Evolutionary conservation across 345 rosid species (phyloP).

Genomic region (Hibiscus syriacus): DNA sequence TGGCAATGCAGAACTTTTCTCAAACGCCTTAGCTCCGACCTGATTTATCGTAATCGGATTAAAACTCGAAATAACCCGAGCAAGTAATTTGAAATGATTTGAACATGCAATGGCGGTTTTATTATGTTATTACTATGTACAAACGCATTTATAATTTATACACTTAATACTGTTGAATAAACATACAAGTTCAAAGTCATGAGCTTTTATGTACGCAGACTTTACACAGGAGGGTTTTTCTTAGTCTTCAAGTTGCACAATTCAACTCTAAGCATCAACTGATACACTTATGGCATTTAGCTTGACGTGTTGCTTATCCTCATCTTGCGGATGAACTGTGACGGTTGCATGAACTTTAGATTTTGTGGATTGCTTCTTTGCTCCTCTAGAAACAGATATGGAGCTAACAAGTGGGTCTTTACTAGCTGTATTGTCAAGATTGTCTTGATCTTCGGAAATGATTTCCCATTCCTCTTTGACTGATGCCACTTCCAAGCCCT

Average conservation of each 20-base stretch:
- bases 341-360: constrained; percentile 66
- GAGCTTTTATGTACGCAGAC: not conserved
- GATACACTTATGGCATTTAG: constrained; percentile 69
- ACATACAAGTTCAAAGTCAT: not conserved
- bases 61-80: no score
- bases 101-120: no score
- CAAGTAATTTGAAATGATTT: no score
- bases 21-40: no score
- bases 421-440: constrained; percentile 7
- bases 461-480: constrained; percentile 95
- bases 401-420: constrained; percentile 38
- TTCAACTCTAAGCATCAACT: constrained; percentile 37
- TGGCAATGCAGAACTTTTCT: no score
- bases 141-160: no score
- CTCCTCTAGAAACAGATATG: constrained; percentile 40
- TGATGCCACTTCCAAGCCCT: constrained; percentile 62
- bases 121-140: no score
- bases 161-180: not conserved
- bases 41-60: no score
- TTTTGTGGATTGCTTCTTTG: constrained; percentile 24
- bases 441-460: constrained; percentile 31
- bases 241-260: not conserved
- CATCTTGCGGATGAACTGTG: no score
- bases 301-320: constrained; percentile 65
- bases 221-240: not conserved